A percentile compares a stretch with the other conserved stretches of the same genome.
Evolutionary conservation across 78 protist species (phyloP).

Genomic region (Pigoraptor vietnamica): DNA sequence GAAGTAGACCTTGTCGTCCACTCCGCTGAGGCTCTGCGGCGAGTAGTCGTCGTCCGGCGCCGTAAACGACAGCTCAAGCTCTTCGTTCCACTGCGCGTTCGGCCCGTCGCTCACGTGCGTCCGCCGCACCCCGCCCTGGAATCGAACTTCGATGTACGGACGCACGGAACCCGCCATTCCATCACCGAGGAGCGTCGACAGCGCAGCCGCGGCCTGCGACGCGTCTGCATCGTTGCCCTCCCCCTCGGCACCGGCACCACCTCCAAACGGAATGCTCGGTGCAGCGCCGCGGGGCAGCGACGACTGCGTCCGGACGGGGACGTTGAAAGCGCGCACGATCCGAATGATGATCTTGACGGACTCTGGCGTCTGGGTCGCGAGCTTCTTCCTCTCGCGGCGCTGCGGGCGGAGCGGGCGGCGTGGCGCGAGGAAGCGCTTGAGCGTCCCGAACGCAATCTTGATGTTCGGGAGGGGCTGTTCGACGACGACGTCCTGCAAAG

Average conservation of each 20-base stretch:
- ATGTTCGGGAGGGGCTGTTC: conserved; percentile 5
- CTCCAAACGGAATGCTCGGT: not conserved
- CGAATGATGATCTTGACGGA: not conserved
- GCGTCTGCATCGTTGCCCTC: not conserved
- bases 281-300: not conserved
- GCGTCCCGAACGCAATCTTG: not conserved
- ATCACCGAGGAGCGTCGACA: not conserved
- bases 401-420: not conserved
- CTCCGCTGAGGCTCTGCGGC: not conserved
- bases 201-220: not conserved
- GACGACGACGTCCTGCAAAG: not conserved
- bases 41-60: not conserved
- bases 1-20: conserved; percentile 2
- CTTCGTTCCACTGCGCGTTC: conserved; percentile 1
- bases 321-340: not conserved
- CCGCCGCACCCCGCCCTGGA: not conserved
- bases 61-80: not conserved
- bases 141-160: conserved; percentile 6
- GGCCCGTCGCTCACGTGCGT: not conserved
- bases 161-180: not conserved
- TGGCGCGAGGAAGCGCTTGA: not conserved
- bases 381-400: not conserved
- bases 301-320: not conserved
- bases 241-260: not conserved
- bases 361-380: not conserved